Evolutionary conservation across 345 rosid species (phyloP).

Genomic region (thale cress (Arabidopsis thaliana)): DNA sequence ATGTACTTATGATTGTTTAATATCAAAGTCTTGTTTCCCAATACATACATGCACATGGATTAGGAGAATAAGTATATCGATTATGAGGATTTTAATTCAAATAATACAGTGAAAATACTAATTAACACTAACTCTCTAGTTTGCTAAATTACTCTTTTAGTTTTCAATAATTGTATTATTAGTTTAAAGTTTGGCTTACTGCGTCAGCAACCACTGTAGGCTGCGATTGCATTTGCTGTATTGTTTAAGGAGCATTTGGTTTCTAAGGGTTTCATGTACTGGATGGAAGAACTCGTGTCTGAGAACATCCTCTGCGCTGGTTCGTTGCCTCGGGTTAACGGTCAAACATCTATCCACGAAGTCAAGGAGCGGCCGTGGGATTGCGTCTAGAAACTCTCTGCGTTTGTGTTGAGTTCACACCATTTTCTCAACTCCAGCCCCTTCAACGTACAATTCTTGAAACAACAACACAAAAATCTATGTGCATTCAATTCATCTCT

Average conservation of each 20-base stretch:
- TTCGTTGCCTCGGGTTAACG: constrained; percentile 79
- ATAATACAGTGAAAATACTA: background rate
- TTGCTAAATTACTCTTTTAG: no score
- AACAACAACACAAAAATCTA: constrained; percentile 22
- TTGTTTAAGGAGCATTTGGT: constrained; percentile 54
- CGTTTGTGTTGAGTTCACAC: constrained; percentile 72
- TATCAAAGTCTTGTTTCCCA: background rate
- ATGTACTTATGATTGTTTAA: background rate
- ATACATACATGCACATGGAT: background rate
- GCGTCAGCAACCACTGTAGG: constrained; percentile 2
- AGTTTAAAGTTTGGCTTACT: constrained; percentile 13
- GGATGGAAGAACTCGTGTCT: constrained; percentile 78
- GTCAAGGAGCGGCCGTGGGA: constrained; percentile 74
- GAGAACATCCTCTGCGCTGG: constrained; percentile 86
- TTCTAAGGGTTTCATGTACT: constrained; percentile 60
- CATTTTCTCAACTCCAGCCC: constrained; percentile 60
- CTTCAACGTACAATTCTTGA: constrained; percentile 68
- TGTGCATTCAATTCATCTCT: background rate
- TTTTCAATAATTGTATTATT: constrained; percentile 3
- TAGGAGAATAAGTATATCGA: background rate
- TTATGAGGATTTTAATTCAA: background rate
- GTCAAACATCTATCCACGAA: constrained; percentile 85
- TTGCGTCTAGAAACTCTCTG: constrained; percentile 56
- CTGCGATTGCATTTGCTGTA: background rate
- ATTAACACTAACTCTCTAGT: background rate